phyloP scores from a whole-genome alignment of 2,329 filamentous ascomycete genomes.

The Didymella exigua region DNA sequence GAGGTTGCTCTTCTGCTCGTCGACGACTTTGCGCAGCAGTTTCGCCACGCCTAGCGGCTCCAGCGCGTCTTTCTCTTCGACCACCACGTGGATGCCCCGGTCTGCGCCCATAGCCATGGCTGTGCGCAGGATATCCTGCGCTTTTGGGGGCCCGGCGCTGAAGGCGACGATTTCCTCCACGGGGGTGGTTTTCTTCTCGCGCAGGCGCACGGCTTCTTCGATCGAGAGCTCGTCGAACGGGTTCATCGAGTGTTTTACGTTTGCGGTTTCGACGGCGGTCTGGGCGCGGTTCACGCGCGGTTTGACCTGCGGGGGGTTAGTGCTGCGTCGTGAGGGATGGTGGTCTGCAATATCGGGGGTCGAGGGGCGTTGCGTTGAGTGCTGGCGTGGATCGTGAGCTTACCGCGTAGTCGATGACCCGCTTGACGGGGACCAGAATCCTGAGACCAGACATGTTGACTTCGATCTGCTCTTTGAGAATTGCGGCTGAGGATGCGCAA shows the following conservation, averaged over 20 bases:
- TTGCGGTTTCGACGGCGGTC: conserved; percentile 88
- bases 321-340: neutral
- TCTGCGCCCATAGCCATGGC: conserved; percentile 99
- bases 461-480: neutral
- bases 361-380: neutral
- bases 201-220: conserved; percentile 93
- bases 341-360: neutral
- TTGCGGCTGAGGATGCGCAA: conserved; percentile 15
- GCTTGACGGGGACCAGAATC: conserved; percentile 62
- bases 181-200: conserved; percentile 69
- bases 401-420: conserved; percentile 65
- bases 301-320: conserved; percentile 60
- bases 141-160: conserved; percentile 85
- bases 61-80: conserved; percentile 69
- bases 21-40: conserved; percentile 76
- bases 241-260: conserved; percentile 98
- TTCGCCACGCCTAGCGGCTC: conserved; percentile 95
- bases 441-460: conserved; percentile 55
- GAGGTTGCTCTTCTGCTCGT: conserved; percentile 85
- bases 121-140: conserved; percentile 86
- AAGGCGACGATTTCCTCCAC: conserved; percentile 93
- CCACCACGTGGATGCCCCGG: conserved; percentile 77
- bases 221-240: conserved; percentile 98
- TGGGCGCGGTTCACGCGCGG: conserved; percentile 72
- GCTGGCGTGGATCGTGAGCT: conserved; percentile 18